Base-by-base conservation (phyloP, 106 monocot genomes). In the Triglochin maritima region DNA sequence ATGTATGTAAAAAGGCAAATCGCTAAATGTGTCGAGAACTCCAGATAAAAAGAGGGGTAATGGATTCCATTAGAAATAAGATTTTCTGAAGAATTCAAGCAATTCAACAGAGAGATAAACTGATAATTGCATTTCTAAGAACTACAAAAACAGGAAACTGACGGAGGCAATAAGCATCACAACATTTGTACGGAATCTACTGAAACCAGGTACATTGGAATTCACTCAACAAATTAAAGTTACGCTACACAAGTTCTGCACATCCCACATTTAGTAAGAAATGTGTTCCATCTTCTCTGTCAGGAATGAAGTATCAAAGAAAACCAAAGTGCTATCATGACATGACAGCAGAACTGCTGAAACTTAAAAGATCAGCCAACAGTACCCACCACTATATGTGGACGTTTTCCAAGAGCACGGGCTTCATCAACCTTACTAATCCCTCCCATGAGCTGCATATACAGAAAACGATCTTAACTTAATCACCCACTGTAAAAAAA, bases 391-490 rank as follows among this genome's bases (percentile, higher is more conserved):
- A 95, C 71, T 72, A 95, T 72, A 65, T 95, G 94, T 3, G 95
- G 95, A 4, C 95, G 95, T 59, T 87, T 95, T 78, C 69, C 95
- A 65, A 95, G 81, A 73, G 81, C 61, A 59, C 85, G 71, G 3
- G 85, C 69, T 82, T 95, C 85, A 56, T 81, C 75, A 71, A 82
- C 69, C 85, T 85, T 90, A 59, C 85, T 83, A 8, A 90, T 73
- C 52, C 90, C 90, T 64, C 95, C 95, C 57, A 95, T 83, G 83
- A 95, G 85, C 95, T 95, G 78, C 62, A 61, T 48, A 10, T 62
- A 9, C 1, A 45, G 46, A 62, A 64, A 48, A 29, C 4, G 0
- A 13, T 29, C 29, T 29, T 29, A 29, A 29, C 29, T 29, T 29
- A 29, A 29, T 29, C 29, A 1, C 29, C 29, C 60, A 69, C 16